Evolutionary conservation across 2,329 filamentous ascomycete species (phyloP).

Genomic region (Fusarium piperis): DNA sequence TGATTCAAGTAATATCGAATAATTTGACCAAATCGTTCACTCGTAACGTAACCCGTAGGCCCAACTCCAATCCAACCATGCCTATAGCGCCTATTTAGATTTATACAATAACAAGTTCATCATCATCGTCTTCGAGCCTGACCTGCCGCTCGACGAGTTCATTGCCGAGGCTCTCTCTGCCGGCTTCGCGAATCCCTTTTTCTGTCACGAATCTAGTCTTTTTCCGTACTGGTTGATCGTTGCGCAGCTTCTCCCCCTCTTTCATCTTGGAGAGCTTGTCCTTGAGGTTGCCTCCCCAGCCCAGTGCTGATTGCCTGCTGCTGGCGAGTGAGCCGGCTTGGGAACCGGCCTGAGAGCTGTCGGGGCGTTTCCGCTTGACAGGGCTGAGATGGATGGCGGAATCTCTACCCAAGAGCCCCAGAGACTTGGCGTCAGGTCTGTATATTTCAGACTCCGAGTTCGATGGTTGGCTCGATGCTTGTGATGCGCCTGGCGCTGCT

Average conservation of each 20-base stretch:
- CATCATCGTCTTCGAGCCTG: constrained; percentile 57
- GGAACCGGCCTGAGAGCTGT: constrained; percentile 51
- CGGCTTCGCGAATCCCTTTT: constrained; percentile 80
- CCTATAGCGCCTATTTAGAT: constrained; percentile 29
- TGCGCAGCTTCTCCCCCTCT: constrained; percentile 63
- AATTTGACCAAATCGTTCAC: constrained; percentile 34
- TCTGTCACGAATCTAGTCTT: constrained; percentile 84
- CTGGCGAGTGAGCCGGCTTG: constrained; percentile 45
- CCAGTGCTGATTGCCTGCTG: constrained; percentile 50
- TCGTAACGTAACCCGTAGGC: constrained; percentile 41
- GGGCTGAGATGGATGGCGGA: constrained; percentile 65
- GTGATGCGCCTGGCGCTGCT: constrained; percentile 3
- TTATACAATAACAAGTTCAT: constrained; percentile 62
- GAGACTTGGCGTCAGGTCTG: constrained; percentile 54
- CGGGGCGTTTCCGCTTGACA: constrained; percentile 69
- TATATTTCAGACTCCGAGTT: constrained; percentile 33
- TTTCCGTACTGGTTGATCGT: constrained; percentile 64
- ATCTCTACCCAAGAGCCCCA: constrained; percentile 48
- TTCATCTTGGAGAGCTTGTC: constrained; percentile 70
- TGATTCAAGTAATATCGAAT: constrained; percentile 32
- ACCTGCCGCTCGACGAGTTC: constrained; percentile 53
- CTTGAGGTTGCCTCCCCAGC: constrained; percentile 66
- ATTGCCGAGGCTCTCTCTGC: constrained; percentile 75
- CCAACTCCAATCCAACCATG: constrained; percentile 32
- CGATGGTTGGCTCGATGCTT: constrained; percentile 5